Percentiles rank a stretch among this genome's conserved stretches.
phyloP scores from a whole-genome alignment of 2,329 filamentous ascomycete species.

The Fusarium sp. region DNA sequence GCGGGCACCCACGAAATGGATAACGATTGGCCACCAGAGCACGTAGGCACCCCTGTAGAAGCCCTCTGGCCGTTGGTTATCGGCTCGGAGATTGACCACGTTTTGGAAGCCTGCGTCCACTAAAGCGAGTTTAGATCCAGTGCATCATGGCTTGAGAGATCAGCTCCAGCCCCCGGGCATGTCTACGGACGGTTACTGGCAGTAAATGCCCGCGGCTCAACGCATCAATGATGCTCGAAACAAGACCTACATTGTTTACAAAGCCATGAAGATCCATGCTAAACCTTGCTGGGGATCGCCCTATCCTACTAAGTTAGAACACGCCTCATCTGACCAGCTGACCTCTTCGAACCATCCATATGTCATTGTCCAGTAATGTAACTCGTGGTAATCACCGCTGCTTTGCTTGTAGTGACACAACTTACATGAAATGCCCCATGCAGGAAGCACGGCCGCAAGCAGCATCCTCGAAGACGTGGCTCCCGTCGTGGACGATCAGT shows the following conservation, averaged over 20 bases:
- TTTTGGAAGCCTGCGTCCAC: conserved; percentile 13
- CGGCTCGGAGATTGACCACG: conserved; percentile 27
- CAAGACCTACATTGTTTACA: conserved; percentile 11
- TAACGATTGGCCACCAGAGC: conserved; percentile 30
- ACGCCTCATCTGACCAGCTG: conserved; percentile 36
- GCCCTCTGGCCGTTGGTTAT: conserved; percentile 30
- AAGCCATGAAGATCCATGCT: conserved; percentile 18
- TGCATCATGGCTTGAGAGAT: conserved; percentile 21
- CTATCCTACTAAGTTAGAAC: conserved; percentile 13
- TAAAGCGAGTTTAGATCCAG: conserved; percentile 21
- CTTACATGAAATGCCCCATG: conserved; percentile 26
- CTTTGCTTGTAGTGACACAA: conserved; percentile 33
- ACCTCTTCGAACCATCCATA: conserved; percentile 19
- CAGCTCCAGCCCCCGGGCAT: not conserved
- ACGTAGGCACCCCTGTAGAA: conserved; percentile 8
- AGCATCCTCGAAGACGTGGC: conserved; percentile 25
- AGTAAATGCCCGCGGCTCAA: conserved; percentile 9
- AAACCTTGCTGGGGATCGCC: conserved; percentile 30
- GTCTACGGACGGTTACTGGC: not conserved
- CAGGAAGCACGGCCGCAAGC: conserved; percentile 24
- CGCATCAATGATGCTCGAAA: conserved; percentile 15
- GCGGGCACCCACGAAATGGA: conserved; percentile 22
- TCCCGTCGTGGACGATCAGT: not conserved
- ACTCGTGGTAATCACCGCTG: conserved; percentile 7
- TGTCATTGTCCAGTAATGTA: conserved; percentile 26